Conservation (phyloP, 495 filamentous ascomycete species). For the Barbatosphaeria neglecta region DNA sequence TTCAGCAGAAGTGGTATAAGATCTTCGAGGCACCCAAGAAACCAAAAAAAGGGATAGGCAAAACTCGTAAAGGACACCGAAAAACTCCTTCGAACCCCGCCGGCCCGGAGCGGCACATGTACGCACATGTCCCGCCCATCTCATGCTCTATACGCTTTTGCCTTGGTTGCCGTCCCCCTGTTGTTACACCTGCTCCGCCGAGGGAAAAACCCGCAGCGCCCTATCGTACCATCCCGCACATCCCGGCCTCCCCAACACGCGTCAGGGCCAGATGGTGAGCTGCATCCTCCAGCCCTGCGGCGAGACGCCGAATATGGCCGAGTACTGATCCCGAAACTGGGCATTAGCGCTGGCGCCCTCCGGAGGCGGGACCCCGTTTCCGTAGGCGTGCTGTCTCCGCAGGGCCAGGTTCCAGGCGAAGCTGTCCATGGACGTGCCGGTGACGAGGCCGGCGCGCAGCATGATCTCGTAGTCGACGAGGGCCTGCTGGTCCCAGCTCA, state of each 20-base stretch:
- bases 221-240: neutral
- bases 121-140: too few species aligned
- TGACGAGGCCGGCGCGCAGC: slow-evolving; percentile 15
- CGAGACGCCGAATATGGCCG: slow-evolving; percentile 7
- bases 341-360: neutral
- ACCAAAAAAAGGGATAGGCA: too few species aligned
- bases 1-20: too few species aligned
- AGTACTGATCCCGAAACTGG: slow-evolving; percentile 7
- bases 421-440: slow-evolving; percentile 17
- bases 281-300: slow-evolving; percentile 1
- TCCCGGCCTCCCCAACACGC: neutral
- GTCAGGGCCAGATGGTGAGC: slow-evolving; percentile 14
- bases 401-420: slow-evolving; percentile 26
- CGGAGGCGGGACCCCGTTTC: neutral
- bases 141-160: too few species aligned
- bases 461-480: slow-evolving; percentile 29
- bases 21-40: too few species aligned
- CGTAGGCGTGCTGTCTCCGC: slow-evolving; percentile 7
- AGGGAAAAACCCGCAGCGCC: too few species aligned
- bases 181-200: too few species aligned
- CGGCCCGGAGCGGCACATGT: too few species aligned
- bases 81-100: too few species aligned
- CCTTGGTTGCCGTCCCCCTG: too few species aligned
- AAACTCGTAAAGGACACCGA: too few species aligned
- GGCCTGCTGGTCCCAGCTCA: slow-evolving; percentile 22